Evolutionary conservation across 139 green algal genomes (phyloP), one percentile per base, ranked within the genome.

Genomic region (Chlorella sp.): DNA sequence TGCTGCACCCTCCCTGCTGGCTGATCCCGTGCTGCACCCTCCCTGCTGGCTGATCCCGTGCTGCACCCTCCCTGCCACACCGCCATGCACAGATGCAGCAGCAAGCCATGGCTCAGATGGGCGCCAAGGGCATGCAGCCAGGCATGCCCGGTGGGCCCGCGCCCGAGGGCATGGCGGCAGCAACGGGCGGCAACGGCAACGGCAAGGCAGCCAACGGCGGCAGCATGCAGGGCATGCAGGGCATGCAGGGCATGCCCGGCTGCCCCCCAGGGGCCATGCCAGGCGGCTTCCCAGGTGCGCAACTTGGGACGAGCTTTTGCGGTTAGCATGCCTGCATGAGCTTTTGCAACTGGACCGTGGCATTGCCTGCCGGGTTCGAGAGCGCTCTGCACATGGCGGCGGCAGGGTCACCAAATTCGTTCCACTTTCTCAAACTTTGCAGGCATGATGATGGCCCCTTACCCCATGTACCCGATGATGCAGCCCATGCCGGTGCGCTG

Each of bases 401-500:
- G n/a, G n/a, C n/a, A n/a, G n/a, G n/a, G n/a, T n/a, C n/a, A n/a
- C n/a, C n/a, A n/a, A n/a, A n/a, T n/a, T n/a, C n/a, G n/a, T n/a
- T 28, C 22, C 4, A 8, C 7, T 28, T 3, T 4, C n/a, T 56
- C 9, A 58, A 46, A 38, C 9, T 20, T 0, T 43, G 58, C 60
- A 43, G 77, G 60, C 30, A 83, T 83, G 77, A 83, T 83, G 77
- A 83, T 83, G 77, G 60, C 58, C 0, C 60, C 56, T 30, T 73
- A 83, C 40, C 77, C 58, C 28, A 78, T 75, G 69, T 73, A 83
- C 16, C 77, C 58, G 26, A 83, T 83, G 54, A 82, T 82, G 76
- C 76, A 72, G 20, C 51, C 51, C 51, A 60, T 60, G 51, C 51
- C 51, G 51, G 51, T 60, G 51, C 51, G 51, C 51, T 60, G 16